These are phyloP conservation scores for Salicornia ramosissima DNA, from an alignment of 148 eudicot genomes.

Conservation along the genomic window DNA sequence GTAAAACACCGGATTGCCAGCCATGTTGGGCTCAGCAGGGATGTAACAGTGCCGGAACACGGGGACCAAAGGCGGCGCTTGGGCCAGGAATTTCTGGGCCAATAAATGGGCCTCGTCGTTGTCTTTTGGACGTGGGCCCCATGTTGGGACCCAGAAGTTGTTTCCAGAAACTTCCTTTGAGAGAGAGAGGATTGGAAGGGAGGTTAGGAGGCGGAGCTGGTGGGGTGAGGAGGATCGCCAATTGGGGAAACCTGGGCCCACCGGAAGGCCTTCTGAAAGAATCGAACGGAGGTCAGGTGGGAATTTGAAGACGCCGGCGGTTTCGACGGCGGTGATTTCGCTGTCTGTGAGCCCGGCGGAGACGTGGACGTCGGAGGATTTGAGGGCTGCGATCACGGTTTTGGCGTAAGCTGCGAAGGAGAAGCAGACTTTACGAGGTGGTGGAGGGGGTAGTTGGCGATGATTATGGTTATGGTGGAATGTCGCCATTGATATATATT, in stretches of 20 bases:
- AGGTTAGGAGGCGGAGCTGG: constrained; percentile 46
- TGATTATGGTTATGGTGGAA: not conserved
- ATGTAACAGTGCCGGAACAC: constrained; percentile 49
- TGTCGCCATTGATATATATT: constrained; percentile 14
- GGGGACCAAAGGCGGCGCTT: constrained; percentile 56
- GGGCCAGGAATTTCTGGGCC: constrained; percentile 33
- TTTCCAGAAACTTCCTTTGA: constrained; percentile 39
- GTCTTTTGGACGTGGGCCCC: constrained; percentile 50
- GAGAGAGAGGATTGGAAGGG: constrained; percentile 42
- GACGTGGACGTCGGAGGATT: constrained; percentile 36
- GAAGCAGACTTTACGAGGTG: constrained; percentile 23
- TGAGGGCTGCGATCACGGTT: constrained; percentile 25
- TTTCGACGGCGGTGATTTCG: constrained; percentile 50
- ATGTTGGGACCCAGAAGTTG: constrained; percentile 43
- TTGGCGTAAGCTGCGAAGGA: constrained; percentile 29
- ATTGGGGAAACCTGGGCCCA: constrained; percentile 70
- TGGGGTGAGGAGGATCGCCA: constrained; percentile 67
- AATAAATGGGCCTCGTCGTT: constrained; percentile 34
- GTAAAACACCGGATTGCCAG: constrained; percentile 77
- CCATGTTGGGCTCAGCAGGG: constrained; percentile 40
- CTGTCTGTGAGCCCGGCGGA: constrained; percentile 41
- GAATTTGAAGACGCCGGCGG: constrained; percentile 37
- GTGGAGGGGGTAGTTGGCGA: not conserved
- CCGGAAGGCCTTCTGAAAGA: constrained; percentile 59
- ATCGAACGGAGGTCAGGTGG: constrained; percentile 74